A percentile compares a stretch with the other conserved stretches of the same genome.
Conservation (phyloP, 495 filamentous ascomycete species). For the Penicillium argentinense region DNA sequence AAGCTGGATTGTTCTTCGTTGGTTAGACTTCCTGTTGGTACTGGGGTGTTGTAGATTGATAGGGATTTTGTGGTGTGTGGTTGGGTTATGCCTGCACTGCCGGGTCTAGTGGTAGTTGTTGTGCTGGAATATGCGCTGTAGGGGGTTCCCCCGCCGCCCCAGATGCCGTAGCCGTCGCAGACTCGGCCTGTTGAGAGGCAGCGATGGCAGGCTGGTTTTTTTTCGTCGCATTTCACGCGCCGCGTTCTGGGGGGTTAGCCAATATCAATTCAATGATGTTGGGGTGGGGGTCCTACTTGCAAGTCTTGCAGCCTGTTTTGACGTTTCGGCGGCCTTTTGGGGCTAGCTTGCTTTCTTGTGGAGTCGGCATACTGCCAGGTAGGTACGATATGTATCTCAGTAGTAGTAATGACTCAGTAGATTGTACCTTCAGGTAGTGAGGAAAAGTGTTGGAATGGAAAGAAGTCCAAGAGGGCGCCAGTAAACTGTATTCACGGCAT, state of each 20-base stretch:
- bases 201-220: slow-evolving; percentile 49
- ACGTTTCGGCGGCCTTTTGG: slow-evolving; percentile 8
- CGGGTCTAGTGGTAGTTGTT: no score
- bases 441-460: neutral
- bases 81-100: no score
- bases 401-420: no score
- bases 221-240: slow-evolving; percentile 60
- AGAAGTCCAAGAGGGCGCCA: neutral
- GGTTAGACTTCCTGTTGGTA: slow-evolving; percentile 26
- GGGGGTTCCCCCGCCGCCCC: slow-evolving; percentile 43
- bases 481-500: neutral
- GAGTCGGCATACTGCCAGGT: neutral
- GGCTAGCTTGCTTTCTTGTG: neutral
- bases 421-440: neutral
- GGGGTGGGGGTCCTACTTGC: slow-evolving; percentile 21
- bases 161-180: slow-evolving; percentile 59
- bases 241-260: slow-evolving; percentile 30
- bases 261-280: neutral
- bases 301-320: slow-evolving; percentile 30
- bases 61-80: slow-evolving; percentile 24
- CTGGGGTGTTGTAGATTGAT: slow-evolving; percentile 19
- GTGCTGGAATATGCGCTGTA: no score
- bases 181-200: slow-evolving; percentile 55
- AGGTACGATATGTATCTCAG: no score
- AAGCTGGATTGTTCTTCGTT: slow-evolving; percentile 54